Evolutionary conservation across 345 rosid genomes (phyloP).

Genomic region (Camelina hispida): DNA sequence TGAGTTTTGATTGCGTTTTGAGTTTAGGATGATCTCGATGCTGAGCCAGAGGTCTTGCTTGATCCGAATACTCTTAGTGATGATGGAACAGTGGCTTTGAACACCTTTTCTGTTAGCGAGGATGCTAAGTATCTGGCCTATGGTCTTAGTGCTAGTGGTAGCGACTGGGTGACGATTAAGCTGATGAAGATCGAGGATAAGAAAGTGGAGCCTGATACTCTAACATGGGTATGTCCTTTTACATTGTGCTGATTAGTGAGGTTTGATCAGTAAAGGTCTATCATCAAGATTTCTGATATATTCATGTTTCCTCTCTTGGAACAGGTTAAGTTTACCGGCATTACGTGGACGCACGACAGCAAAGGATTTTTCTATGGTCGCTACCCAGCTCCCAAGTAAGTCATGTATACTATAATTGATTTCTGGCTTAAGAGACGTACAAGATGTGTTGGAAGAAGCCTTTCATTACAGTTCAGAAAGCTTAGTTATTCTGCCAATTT

Average conservation of each 20-base stretch:
- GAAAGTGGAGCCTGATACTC: constrained; percentile 70
- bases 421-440: constrained; percentile 1
- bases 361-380: constrained; percentile 94
- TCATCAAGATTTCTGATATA: neutral
- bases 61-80: constrained; percentile 86
- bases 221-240: constrained; percentile 74
- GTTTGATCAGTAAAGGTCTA: neutral
- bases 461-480: neutral
- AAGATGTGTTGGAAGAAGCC: neutral
- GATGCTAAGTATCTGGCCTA: constrained; percentile 83
- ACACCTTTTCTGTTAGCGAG: constrained; percentile 64
- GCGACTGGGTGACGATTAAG: constrained; percentile 91
- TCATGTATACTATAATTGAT: neutral
- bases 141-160: constrained; percentile 89
- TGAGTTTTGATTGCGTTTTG: constrained; percentile 12
- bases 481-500: neutral
- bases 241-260: neutral
- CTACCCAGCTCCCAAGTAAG: constrained; percentile 87
- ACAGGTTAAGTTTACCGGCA: constrained; percentile 79
- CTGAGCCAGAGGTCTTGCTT: constrained; percentile 75
- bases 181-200: constrained; percentile 68
- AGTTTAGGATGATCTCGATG: constrained; percentile 76
- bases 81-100: constrained; percentile 86
- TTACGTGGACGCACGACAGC: constrained; percentile 85
- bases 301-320: constrained; percentile 13